A percentile compares a stretch with the other conserved stretches of the same genome.
Evolutionary conservation across 805 yeast species (phyloP).

Genomic region (Ogataea nitratoaversa): DNA sequence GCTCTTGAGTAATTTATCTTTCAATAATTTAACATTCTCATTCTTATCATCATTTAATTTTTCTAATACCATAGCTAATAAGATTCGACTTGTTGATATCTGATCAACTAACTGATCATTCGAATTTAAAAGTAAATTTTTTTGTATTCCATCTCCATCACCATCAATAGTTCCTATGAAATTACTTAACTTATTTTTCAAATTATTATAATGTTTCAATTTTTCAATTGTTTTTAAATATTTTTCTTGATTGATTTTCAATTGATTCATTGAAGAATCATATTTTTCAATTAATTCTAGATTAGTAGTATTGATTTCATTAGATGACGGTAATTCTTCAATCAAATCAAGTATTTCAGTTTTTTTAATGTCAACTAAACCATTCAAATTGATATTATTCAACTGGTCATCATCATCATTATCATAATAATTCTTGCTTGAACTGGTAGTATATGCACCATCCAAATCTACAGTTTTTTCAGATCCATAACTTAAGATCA

Average conservation of each 20-base stretch:
- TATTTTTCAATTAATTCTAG: conserved; percentile 23
- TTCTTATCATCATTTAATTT: conserved; percentile 10
- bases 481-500: conserved; percentile 23
- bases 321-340: conserved; percentile 28
- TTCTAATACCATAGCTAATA: conserved; percentile 15
- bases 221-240: conserved; percentile 13
- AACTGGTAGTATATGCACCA: conserved; percentile 13
- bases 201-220: conserved; percentile 13
- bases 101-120: conserved; percentile 17
- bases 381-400: conserved; percentile 21
- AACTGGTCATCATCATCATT: conserved; percentile 8
- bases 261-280: conserved; percentile 13
- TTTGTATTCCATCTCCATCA: conserved; percentile 13
- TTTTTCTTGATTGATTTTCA: conserved; percentile 14
- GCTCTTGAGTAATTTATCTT: not conserved
- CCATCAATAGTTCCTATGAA: conserved; percentile 8
- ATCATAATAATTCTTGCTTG: not conserved
- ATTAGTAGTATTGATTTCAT: conserved; percentile 16
- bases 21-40: conserved; percentile 1
- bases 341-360: conserved; percentile 23
- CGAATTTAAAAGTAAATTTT: conserved; percentile 19
- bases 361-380: conserved; percentile 17
- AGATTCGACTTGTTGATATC: conserved; percentile 4
- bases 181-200: conserved; percentile 11
- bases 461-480: conserved; percentile 20